Percentiles rank a stretch among this genome's conserved stretches.
These are phyloP conservation scores for Terfezia claveryi DNA, from an alignment of 495 filamentous ascomycete genomes.

Conservation along the genomic window DNA sequence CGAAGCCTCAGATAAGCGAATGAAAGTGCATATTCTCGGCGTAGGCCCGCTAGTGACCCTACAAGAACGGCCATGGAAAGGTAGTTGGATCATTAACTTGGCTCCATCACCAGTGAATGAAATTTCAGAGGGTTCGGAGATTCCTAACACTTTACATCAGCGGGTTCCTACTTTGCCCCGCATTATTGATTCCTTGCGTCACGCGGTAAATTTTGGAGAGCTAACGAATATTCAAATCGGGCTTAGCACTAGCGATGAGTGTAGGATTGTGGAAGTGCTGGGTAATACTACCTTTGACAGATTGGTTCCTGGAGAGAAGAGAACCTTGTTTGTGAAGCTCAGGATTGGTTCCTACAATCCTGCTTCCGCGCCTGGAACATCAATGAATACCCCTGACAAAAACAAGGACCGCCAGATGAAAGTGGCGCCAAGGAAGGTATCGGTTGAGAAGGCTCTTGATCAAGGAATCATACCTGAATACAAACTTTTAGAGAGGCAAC, in stretches of 20 bases:
- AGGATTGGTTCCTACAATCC: background rate
- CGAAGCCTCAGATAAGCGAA: background rate
- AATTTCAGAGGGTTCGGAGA: too few species aligned
- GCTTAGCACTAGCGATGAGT: background rate
- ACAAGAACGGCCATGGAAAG: background rate
- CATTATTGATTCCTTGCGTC: background rate
- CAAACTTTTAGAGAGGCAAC: background rate
- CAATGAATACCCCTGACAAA: background rate
- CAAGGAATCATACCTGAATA: background rate
- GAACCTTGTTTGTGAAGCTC: background rate
- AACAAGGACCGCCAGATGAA: background rate
- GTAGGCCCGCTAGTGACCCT: background rate
- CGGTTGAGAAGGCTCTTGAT: too few species aligned
- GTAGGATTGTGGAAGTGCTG: background rate
- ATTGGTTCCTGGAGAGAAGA: background rate
- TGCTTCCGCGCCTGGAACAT: background rate
- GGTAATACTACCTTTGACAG: background rate
- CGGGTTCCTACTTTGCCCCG: too few species aligned
- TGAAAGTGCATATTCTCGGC: background rate
- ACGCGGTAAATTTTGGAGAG: background rate
- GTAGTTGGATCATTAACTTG: background rate
- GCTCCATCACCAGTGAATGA: background rate
- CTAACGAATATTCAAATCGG: background rate
- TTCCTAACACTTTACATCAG: too few species aligned
- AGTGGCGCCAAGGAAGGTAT: too few species aligned